Conservation (phyloP, 257 asterid genomes). For the Nicotiana knightiana region DNA sequence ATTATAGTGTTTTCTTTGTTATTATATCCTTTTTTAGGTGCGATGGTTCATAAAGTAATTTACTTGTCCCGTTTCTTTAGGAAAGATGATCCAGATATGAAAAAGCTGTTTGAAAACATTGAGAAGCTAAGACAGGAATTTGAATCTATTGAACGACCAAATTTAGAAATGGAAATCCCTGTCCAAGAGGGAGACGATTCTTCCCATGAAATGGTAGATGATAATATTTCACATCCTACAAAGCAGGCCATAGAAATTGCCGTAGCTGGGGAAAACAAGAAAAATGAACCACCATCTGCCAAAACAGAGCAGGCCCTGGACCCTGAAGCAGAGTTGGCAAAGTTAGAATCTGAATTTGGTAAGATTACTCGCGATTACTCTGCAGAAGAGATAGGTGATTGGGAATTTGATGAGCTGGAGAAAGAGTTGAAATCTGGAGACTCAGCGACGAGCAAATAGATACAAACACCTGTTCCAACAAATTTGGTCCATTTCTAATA, state of each 20-base stretch:
- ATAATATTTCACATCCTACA: constrained; percentile 28
- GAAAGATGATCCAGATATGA: constrained; percentile 57
- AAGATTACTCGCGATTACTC: constrained; percentile 58
- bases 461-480: neutral
- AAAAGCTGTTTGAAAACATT: constrained; percentile 64
- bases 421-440: constrained; percentile 57
- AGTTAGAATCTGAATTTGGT: constrained; percentile 89
- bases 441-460: constrained; percentile 34
- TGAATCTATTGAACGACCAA: constrained; percentile 80
- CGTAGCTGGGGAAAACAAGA: constrained; percentile 23
- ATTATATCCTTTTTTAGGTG: neutral
- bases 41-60: constrained; percentile 5
- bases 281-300: constrained; percentile 21
- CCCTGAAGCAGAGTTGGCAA: constrained; percentile 71
- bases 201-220: constrained; percentile 32
- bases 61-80: constrained; percentile 34
- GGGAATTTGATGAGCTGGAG: constrained; percentile 98
- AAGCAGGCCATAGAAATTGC: constrained; percentile 27
- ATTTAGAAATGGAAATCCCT: constrained; percentile 73
- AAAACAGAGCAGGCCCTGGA: constrained; percentile 49
- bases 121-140: constrained; percentile 68
- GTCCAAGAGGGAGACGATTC: constrained; percentile 33
- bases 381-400: constrained; percentile 71
- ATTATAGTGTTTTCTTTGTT: constrained; percentile 4
- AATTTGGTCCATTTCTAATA: constrained; percentile 13